Evolutionary conservation across 2,329 filamentous ascomycete genomes (phyloP), one percentile per base, ranked within the genome.

Genomic region (Aureobasidium sp.): DNA sequence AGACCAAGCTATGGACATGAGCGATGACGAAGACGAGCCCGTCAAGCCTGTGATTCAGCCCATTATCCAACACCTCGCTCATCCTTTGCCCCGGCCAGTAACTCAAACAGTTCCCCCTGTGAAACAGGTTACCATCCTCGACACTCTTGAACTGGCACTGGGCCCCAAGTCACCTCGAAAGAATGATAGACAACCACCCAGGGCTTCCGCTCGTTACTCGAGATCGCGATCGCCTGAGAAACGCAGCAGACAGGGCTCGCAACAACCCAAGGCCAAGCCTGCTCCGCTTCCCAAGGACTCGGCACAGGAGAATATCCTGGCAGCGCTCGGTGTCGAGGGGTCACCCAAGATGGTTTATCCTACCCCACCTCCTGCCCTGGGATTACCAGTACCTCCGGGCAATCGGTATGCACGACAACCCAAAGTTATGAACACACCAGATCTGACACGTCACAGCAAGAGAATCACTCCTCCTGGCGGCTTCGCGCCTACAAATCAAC

Each of bases 311-410:
- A 69, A 70, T 31, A 66, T 74, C 15, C 67, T 74, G 33, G 71
- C 71, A 3, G 65, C 65, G 7, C 65, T 74, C 17, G 72, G 72
- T 13, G 72, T 74, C 10, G 71, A 69, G 25, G 72, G 72, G 23
- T 70, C 69, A 17, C 70, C 72, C 7, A 73, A 71, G 61, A 62
- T 68, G 19, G 70, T 74, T 31, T 73, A 71, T 61, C 65, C 71
- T 60, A 74, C 72, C 19, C 72, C 72, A 23, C 71, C 71, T 27
- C 72, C 72, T 31, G 72, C 71, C 3, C 67, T 70, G 51, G 69
- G 68, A 1, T 66, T 70, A 8, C 66, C 67, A 6, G 64, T 65
- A 3, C 67, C 70, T n/a, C 65, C 65, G 2, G 60, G 63, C 29
- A 62, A 57, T 13, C 61, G 51, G 49, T 54, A 60, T 29, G 40